Conservation (phyloP, 148 eudicot species). For the Rhododendron molle region DNA sequence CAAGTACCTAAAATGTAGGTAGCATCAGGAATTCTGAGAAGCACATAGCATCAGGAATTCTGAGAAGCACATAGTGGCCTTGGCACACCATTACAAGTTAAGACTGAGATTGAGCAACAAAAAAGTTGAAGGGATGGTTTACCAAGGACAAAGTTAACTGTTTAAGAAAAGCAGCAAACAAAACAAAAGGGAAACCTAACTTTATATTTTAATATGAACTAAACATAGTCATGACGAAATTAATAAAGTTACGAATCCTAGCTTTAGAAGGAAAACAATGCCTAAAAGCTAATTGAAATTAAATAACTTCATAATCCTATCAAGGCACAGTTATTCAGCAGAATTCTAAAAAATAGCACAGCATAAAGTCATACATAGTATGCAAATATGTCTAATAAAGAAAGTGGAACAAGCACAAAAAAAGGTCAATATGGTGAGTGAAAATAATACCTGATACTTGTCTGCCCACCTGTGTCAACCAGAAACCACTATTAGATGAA, state of each 20-base stretch:
- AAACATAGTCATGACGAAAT: not conserved
- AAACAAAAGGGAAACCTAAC: not conserved
- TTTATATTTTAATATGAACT: not conserved
- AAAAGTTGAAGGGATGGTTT: not conserved
- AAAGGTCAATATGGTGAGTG: not conserved
- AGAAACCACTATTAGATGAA: constrained; percentile 6
- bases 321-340: not conserved
- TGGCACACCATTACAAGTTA: not conserved
- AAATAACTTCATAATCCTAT: not conserved
- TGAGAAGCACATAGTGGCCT: not conserved
- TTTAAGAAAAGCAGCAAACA: not conserved
- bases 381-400: not conserved
- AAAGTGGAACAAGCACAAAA: not conserved
- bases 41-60: not conserved
- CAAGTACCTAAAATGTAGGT: not conserved
- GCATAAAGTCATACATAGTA: not conserved
- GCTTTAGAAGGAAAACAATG: not conserved
- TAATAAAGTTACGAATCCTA: not conserved
- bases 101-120: not conserved
- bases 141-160: not conserved
- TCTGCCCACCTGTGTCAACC: constrained; percentile 84
- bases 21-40: not conserved
- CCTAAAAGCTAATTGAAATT: not conserved
- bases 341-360: not conserved
- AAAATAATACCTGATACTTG: constrained; percentile 77